A percentile compares a stretch with the other conserved stretches of the same genome.
Conservation (phyloP, 2,329 filamentous ascomycete genomes). For the Emergomyces africanus region DNA sequence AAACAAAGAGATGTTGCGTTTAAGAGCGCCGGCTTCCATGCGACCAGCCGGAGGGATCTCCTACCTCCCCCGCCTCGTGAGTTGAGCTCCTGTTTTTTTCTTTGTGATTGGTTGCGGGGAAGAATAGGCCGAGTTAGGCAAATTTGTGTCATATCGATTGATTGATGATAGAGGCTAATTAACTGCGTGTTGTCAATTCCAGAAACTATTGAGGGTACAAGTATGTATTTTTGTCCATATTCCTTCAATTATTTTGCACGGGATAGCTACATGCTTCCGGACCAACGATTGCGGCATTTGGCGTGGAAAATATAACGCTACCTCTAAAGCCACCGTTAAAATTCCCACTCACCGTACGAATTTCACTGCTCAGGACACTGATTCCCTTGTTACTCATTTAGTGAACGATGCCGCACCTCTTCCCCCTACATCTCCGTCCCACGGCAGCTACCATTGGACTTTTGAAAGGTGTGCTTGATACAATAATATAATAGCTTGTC, state of each 20-base stretch:
- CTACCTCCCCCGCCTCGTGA: constrained; percentile 77
- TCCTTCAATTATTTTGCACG: too few species aligned
- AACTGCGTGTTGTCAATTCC: constrained; percentile 11
- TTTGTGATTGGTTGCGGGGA: background rate
- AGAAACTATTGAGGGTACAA: constrained; percentile 64
- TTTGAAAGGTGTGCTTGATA: constrained; percentile 55
- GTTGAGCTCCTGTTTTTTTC: constrained; percentile 24
- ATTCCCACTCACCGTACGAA: too few species aligned
- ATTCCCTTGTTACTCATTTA: constrained; percentile 17
- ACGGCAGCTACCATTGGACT: constrained; percentile 98
- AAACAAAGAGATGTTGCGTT: constrained; percentile 26
- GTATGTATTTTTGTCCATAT: constrained; percentile 37
- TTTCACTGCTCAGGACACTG: background rate
- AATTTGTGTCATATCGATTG: background rate
- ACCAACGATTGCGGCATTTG: background rate
- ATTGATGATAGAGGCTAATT: constrained; percentile 31
- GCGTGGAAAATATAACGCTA: background rate
- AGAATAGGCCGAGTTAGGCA: background rate
- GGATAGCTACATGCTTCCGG: background rate
- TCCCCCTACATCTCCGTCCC: constrained; percentile 57
- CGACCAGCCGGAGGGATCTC: constrained; percentile 59
- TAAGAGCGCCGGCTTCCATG: constrained; percentile 73
- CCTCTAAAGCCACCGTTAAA: background rate
- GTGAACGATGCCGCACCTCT: constrained; percentile 79
- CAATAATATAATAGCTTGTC: background rate